A percentile compares a stretch with the other conserved stretches of the same genome.
phyloP scores from a whole-genome alignment of 1,139 yeast species.

The Eremothecium gossypii region DNA sequence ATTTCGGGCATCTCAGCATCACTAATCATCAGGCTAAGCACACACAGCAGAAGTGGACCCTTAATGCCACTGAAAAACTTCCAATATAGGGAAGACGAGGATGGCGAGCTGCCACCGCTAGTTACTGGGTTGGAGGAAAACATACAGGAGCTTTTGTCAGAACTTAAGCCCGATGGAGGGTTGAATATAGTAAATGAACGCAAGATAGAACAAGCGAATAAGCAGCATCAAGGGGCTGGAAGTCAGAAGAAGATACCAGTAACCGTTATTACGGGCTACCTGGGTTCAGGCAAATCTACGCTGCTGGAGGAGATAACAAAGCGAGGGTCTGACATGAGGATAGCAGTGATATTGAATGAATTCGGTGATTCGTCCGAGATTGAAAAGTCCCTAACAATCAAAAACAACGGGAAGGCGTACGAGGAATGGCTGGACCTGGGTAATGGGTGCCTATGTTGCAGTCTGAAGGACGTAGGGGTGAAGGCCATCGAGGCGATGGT shows the following conservation, averaged over 20 bases:
- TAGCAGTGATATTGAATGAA: constrained; percentile 88
- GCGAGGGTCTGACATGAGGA: constrained; percentile 46
- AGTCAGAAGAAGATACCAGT: constrained; percentile 51
- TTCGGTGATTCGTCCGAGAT: constrained; percentile 84
- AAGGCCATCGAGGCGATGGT: constrained; percentile 85
- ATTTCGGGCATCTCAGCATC: too few species aligned
- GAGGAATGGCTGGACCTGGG: constrained; percentile 96
- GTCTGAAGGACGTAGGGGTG: constrained; percentile 91
- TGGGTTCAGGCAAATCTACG: constrained; percentile 94
- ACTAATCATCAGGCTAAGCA: too few species aligned
- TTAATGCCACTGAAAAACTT: constrained; percentile 20
- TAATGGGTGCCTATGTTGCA: constrained; percentile 93
- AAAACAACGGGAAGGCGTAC: constrained; percentile 50
- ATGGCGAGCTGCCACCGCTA: constrained; percentile 45
- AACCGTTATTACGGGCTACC: constrained; percentile 86
- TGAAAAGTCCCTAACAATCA: constrained; percentile 76
- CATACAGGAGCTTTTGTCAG: constrained; percentile 17
- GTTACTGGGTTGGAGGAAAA: constrained; percentile 36
- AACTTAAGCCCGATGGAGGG: constrained; percentile 24
- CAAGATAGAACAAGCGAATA: constrained; percentile 25
- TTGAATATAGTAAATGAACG: constrained; percentile 21
- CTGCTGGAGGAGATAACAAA: constrained; percentile 64
- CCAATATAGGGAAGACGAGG: constrained; percentile 25
- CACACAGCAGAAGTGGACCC: background rate
- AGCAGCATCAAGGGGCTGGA: constrained; percentile 19